These are phyloP conservation scores for Coccinonectria pachysandricola DNA, from an alignment of 2,329 filamentous ascomycete genomes.

Conservation along the genomic window DNA sequence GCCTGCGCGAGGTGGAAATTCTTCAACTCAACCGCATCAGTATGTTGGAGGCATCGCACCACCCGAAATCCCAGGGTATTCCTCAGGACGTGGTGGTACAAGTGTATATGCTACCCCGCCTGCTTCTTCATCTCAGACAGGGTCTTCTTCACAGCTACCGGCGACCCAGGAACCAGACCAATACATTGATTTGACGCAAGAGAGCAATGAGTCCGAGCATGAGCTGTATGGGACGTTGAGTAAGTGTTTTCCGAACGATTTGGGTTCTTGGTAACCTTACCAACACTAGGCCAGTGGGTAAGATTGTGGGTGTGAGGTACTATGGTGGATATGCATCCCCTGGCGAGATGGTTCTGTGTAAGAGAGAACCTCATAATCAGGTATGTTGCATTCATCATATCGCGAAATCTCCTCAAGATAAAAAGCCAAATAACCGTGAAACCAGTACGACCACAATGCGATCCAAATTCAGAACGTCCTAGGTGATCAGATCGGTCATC, in stretches of 20 bases:
- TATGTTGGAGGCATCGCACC: conserved; percentile 2
- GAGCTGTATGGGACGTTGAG: conserved; percentile 40
- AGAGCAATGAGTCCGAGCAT: conserved; percentile 27
- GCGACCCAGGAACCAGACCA: conserved; percentile 26
- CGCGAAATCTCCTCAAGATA: too few species aligned
- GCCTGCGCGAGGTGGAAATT: conserved; percentile 12
- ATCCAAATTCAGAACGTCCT: conserved; percentile 72
- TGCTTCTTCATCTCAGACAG: conserved; percentile 8
- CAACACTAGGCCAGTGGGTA: conserved; percentile 34
- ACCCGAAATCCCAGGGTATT: conserved; percentile 2
- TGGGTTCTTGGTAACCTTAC: too few species aligned
- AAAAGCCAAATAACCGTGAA: too few species aligned
- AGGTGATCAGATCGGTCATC: conserved; percentile 65
- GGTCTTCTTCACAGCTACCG: conserved; percentile 7
- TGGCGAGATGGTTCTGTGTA: conserved; percentile 53
- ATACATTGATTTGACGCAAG: conserved; percentile 35
- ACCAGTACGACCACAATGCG: conserved; percentile 61
- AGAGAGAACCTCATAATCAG: conserved; percentile 56
- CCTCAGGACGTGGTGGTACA: conserved; percentile 11
- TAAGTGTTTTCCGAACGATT: conserved; percentile 18
- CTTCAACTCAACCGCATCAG: too few species aligned
- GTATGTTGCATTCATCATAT: conserved; percentile 19
- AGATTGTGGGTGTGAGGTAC: conserved; percentile 45
- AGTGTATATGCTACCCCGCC: conserved; percentile 6
- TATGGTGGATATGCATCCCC: conserved; percentile 52